Conservation (phyloP, 148 eudicot genomes). For the Pharnaceum exiguum region DNA sequence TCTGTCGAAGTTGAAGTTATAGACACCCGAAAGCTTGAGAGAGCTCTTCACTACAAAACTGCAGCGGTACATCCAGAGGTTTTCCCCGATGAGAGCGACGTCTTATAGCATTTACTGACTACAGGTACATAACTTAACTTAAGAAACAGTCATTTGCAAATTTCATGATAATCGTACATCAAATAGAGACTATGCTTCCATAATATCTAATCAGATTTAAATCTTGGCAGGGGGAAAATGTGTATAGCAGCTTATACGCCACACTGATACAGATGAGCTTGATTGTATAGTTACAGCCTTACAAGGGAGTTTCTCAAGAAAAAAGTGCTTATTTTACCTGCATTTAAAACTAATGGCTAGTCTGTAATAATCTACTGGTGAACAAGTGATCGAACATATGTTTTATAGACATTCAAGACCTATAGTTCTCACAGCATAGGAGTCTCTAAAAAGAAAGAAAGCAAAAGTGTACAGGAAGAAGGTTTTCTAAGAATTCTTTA, state of each 20-base stretch:
- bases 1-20: constrained; percentile 73
- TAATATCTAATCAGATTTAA: too few species aligned
- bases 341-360: constrained; percentile 12
- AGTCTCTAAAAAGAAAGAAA: neutral
- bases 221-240: too few species aligned
- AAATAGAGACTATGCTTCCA: neutral
- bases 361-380: neutral
- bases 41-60: constrained; percentile 65
- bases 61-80: constrained; percentile 72
- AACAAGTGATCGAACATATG: constrained; percentile 6
- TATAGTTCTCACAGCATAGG: constrained; percentile 6
- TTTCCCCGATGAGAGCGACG: constrained; percentile 27
- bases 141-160: too few species aligned
- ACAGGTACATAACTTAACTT: neutral
- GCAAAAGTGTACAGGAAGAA: constrained; percentile 19
- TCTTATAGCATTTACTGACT: neutral
- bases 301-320: constrained; percentile 11
- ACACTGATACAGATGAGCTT: too few species aligned
- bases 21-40: constrained; percentile 66
- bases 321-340: constrained; percentile 10
- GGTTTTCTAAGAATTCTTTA: constrained; percentile 18
- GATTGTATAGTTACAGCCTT: too few species aligned
- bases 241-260: too few species aligned
- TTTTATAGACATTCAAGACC: neutral
- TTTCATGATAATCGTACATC: too few species aligned